These are phyloP conservation scores for Euphorbia lathyris DNA, from an alignment of 345 rosid species.

Conservation along the genomic window DNA sequence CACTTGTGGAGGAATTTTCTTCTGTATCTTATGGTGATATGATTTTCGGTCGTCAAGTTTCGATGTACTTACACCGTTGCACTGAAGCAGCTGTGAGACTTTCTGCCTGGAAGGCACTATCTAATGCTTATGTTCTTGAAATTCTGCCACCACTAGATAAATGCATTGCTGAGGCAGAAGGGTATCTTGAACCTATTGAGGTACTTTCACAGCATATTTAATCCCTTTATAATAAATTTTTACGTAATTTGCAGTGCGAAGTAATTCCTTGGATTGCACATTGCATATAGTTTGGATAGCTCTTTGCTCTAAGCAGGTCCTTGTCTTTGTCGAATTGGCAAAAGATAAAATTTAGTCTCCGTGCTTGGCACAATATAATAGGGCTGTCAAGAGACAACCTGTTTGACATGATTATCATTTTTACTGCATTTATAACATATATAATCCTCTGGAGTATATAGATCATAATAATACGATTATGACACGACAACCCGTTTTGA, in stretches of 20 bases:
- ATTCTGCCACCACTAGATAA: constrained; percentile 73
- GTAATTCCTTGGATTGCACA: neutral
- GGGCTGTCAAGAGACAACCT: too few relatives aligned
- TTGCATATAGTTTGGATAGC: neutral
- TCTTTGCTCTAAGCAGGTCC: neutral
- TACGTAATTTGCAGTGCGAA: neutral
- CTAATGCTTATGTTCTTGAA: constrained; percentile 69
- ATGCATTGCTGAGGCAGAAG: constrained; percentile 60
- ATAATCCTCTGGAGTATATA: too few relatives aligned
- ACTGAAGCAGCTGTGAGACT: constrained; percentile 65
- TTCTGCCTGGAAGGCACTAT: constrained; percentile 66
- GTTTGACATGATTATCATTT: too few relatives aligned
- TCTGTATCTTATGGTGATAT: constrained; percentile 77
- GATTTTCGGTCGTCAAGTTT: constrained; percentile 71
- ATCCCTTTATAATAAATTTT: neutral
- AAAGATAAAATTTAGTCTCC: too few relatives aligned
- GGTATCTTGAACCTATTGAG: constrained; percentile 84
- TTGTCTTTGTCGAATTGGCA: neutral
- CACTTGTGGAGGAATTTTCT: constrained; percentile 76
- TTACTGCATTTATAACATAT: too few relatives aligned
- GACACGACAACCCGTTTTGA: too few relatives aligned
- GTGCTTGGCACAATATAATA: too few relatives aligned
- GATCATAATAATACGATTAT: too few relatives aligned
- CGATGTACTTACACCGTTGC: constrained; percentile 60
- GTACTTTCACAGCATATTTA: constrained; percentile 28